Conservation (phyloP, 2,329 filamentous ascomycete species). For the Colletotrichum noveboracense region DNA sequence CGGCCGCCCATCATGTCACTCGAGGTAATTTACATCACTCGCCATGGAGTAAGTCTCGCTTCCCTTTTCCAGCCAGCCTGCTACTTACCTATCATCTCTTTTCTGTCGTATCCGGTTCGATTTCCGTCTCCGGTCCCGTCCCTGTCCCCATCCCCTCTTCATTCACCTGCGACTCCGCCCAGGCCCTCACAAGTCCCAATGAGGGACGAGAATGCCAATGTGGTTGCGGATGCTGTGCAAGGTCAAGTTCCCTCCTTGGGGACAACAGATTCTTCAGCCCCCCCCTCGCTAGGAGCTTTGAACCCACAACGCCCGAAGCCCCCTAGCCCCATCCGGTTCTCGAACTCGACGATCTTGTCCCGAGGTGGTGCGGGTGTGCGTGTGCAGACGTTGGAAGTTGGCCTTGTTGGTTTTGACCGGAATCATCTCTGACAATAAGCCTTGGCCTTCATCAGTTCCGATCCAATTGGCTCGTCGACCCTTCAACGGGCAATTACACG, state of each 20-base stretch:
- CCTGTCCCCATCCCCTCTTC: not conserved
- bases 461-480: constrained; percentile 87
- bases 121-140: constrained; percentile 15
- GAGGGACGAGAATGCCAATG: not conserved
- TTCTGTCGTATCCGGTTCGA: constrained; percentile 4
- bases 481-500: constrained; percentile 78
- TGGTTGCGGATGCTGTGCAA: not conserved
- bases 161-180: not conserved
- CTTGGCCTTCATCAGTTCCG: constrained; percentile 69
- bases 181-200: not conserved
- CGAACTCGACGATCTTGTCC: not conserved
- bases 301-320: not conserved
- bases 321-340: not conserved
- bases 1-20: constrained; percentile 57
- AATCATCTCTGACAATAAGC: constrained; percentile 13
- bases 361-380: not conserved
- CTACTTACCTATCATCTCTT: not conserved
- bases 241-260: not conserved
- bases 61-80: not conserved
- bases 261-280: not conserved
- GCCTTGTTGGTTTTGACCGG: not conserved
- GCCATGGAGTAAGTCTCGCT: constrained; percentile 70
- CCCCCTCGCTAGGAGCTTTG: not conserved
- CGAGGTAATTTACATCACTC: constrained; percentile 74
- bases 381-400: not conserved